Evolutionary conservation across 1,139 yeast species (phyloP).

Genomic region (Zhuliangozyma parablackwelliae): DNA sequence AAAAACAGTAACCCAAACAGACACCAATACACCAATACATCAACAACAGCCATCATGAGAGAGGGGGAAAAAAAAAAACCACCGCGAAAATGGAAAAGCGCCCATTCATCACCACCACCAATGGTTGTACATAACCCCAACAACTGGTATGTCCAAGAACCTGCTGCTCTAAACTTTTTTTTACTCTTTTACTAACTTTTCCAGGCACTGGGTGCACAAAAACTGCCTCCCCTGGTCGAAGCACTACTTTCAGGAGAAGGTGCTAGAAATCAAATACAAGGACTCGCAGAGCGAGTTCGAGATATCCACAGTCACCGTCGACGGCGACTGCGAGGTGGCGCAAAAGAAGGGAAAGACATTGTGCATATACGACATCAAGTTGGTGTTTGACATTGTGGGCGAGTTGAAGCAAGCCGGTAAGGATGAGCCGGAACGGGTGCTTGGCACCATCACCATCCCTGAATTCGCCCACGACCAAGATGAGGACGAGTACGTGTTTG

Average conservation of each 20-base stretch:
- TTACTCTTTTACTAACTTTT: constrained; percentile 14
- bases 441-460: constrained; percentile 46
- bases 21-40: too few species aligned
- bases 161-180: neutral
- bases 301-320: constrained; percentile 40
- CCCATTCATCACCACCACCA: neutral
- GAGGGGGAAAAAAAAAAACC: neutral
- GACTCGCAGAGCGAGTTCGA: constrained; percentile 30
- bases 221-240: constrained; percentile 77
- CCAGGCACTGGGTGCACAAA: constrained; percentile 79
- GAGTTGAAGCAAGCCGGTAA: constrained; percentile 17
- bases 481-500: constrained; percentile 59
- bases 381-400: constrained; percentile 44
- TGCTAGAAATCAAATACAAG: constrained; percentile 33
- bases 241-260: constrained; percentile 46
- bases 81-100: too few species aligned
- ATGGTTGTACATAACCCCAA: constrained; percentile 83
- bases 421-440: constrained; percentile 16
- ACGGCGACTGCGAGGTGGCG: constrained; percentile 77
- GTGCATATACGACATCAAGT: constrained; percentile 64
- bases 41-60: neutral
- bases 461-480: constrained; percentile 75
- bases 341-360: constrained; percentile 78
- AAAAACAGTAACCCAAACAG: too few species aligned
- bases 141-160: constrained; percentile 56